Percentiles rank a stretch among this genome's conserved stretches.
phyloP scores from a whole-genome alignment of 106 monocot genomes.

The Apostasia ramifera region DNA sequence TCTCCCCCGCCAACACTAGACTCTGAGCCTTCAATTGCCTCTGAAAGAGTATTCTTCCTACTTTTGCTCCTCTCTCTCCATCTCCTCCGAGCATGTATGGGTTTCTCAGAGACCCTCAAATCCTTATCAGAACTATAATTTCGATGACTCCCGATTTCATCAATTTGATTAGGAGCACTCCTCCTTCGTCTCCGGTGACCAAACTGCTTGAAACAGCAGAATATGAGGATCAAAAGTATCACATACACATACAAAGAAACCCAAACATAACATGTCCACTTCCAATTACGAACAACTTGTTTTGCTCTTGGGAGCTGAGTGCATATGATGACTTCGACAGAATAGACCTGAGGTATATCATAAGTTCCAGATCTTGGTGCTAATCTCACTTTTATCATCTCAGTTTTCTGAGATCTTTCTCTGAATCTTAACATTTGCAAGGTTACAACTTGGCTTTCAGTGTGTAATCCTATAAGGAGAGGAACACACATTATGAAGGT shows the following conservation, averaged over 20 bases:
- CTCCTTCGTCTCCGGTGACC: neutral
- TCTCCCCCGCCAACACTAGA: constrained; percentile 22
- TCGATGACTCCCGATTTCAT: constrained; percentile 6
- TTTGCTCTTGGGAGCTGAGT: constrained; percentile 57
- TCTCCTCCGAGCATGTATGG: constrained; percentile 25
- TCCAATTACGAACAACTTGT: constrained; percentile 55
- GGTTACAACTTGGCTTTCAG: constrained; percentile 40
- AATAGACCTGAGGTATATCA: constrained; percentile 59
- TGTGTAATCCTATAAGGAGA: constrained; percentile 29
- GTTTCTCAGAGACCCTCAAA: neutral
- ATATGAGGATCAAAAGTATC: constrained; percentile 35
- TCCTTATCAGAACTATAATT: neutral
- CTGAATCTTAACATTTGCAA: constrained; percentile 42
- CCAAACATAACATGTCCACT: constrained; percentile 72
- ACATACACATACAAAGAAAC: constrained; percentile 36
- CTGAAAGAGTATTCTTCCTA: constrained; percentile 20
- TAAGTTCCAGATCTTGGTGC: constrained; percentile 56
- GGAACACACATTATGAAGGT: constrained; percentile 57
- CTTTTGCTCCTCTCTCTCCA: constrained; percentile 24
- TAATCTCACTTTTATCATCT: constrained; percentile 32
- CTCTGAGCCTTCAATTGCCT: constrained; percentile 20
- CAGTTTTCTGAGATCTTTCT: constrained; percentile 33
- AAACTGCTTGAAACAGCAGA: constrained; percentile 36
- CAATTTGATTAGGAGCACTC: neutral
- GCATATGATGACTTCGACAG: constrained; percentile 28